These are phyloP conservation scores for Coniochaeta ligniaria DNA, from an alignment of 2,329 filamentous ascomycete genomes.

Conservation along the genomic window DNA sequence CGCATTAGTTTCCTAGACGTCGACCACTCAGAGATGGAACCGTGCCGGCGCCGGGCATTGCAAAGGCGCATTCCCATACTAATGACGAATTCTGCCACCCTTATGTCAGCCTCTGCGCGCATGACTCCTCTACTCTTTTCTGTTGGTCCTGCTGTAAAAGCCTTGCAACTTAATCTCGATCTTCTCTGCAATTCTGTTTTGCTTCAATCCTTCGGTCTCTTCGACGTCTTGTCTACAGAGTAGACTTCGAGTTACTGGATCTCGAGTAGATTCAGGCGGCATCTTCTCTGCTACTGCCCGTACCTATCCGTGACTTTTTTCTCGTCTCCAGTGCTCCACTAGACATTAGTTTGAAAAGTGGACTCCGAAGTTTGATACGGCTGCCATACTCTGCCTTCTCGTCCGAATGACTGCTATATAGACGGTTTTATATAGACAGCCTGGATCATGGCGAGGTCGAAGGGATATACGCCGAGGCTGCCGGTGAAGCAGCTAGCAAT, in stretches of 20 bases:
- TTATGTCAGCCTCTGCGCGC: conserved; percentile 1
- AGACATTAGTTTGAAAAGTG: not conserved
- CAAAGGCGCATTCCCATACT: not conserved
- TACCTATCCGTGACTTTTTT: not conserved
- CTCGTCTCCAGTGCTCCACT: not conserved
- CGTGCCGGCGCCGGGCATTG: not conserved
- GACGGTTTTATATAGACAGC: not conserved
- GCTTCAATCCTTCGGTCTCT: not conserved
- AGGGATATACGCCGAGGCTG: conserved; percentile 48
- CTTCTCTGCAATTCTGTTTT: not conserved
- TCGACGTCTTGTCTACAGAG: not conserved
- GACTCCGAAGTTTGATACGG: not conserved
- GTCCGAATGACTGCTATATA: not conserved
- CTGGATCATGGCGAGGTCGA: conserved; percentile 7
- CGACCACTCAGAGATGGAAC: not conserved
- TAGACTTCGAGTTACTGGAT: not conserved
- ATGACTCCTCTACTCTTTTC: not conserved
- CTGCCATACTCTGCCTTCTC: not conserved
- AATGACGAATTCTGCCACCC: not conserved
- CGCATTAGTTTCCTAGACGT: not conserved
- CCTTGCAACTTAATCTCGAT: not conserved
- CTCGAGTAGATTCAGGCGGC: not conserved
- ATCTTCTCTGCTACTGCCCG: not conserved
- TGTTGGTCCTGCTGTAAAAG: not conserved
- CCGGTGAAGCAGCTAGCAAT: conserved; percentile 72